Base-by-base conservation (phyloP, 352 stramenopile genomes). In the Phytophthora tentaculata region DNA sequence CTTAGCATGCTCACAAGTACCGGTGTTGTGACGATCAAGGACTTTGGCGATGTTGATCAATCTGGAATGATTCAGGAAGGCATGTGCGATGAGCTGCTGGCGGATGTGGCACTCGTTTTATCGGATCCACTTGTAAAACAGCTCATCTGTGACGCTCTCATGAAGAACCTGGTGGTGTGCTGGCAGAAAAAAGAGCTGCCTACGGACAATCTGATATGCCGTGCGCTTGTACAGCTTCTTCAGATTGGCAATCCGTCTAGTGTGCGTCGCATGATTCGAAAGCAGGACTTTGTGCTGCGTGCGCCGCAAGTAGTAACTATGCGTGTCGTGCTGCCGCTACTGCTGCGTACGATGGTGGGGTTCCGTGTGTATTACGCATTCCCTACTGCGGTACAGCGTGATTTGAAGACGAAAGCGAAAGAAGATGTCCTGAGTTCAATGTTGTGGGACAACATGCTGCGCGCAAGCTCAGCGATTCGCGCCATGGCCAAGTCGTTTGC, bases 11-110 rank as follows among this genome's bases (percentile, higher is more conserved):
- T 94, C 9, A 88, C 86, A 14, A 94, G 84, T 59, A 70, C 81
- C 3, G 86, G 83, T 16, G 63, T 89, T 8, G 80, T 83, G 7
- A 81, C 74, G 14, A 65, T 92, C 47, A 90, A 90, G 58, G 81
- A 90, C 49, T 91, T 86, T 49, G 83, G 77, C 13, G 82, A 91
- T 65, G 78, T 92, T 26, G 83, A 92, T 29, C 83, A 91, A 67
- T 89, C 82, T 4, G 87, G 88, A 10, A 95, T 96, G 86, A 84
- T 96, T 19, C 79, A 77, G 0, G 88, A 96, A 64, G 86, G 86
- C 10, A 79, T 93, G 48, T 96, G 86, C 53, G 84, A 96, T 6
- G 85, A 91, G 17, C 61, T 83, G 7, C 68, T 96, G 14, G 84
- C 86, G 16, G 88, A 96, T 67, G 77, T 94, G 1, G 85, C 86